Conservation (phyloP, 768 basidiomycete genomes). For the Termitomyces sp. region DNA sequence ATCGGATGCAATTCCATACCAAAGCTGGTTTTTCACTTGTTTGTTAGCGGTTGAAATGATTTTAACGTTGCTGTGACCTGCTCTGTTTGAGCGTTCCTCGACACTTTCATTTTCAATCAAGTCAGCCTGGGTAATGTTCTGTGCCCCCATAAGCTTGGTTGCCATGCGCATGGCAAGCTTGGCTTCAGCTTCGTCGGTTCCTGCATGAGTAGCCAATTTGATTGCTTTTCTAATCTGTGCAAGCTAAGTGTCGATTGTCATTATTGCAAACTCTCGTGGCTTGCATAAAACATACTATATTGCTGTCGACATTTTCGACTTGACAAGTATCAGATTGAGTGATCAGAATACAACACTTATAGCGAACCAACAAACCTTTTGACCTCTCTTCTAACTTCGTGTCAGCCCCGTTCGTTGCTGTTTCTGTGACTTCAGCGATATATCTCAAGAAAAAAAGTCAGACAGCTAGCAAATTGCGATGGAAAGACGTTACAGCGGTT, state of each 20-base stretch:
- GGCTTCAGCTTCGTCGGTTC: slow-evolving; percentile 6
- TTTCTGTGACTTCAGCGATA: not conserved
- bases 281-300: not conserved
- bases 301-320: slow-evolving; percentile 2
- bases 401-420: not conserved
- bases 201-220: slow-evolving; percentile 1
- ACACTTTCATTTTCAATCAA: slow-evolving; percentile 5
- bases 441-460: not conserved
- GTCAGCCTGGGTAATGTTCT: slow-evolving; percentile 7
- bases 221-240: slow-evolving; percentile 5
- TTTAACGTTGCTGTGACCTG: slow-evolving; percentile 2
- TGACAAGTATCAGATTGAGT: not conserved
- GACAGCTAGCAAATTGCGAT: no score
- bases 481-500: not conserved
- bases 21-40: not conserved
- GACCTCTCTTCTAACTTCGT: not conserved
- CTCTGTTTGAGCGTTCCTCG: slow-evolving; percentile 6
- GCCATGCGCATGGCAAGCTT: slow-evolving; percentile 11
- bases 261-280: not conserved
- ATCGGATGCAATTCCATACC: not conserved
- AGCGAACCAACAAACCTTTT: not conserved
- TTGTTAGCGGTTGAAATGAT: slow-evolving; percentile 2
- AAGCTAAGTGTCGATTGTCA: not conserved
- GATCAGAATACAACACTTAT: not conserved
- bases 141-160: slow-evolving; percentile 5